Evolutionary conservation across 1,139 yeast genomes (phyloP).

Genomic region (Zygosaccharomyces sapae): DNA sequence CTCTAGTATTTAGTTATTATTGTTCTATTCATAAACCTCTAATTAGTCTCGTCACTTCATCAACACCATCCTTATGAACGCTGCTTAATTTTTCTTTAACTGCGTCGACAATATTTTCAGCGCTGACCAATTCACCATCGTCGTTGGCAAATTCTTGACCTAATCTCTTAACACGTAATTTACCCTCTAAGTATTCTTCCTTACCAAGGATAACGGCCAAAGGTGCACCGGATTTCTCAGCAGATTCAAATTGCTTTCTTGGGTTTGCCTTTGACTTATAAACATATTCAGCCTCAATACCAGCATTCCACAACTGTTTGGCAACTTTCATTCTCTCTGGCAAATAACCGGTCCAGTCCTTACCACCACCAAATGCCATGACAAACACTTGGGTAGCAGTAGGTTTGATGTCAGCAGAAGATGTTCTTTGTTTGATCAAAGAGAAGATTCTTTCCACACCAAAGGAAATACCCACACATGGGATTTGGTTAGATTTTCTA

Average conservation of each 20-base stretch:
- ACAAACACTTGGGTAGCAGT: slow-evolving; percentile 87
- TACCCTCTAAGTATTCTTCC: slow-evolving; percentile 76
- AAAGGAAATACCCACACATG: slow-evolving; percentile 95
- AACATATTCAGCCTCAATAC: slow-evolving; percentile 83
- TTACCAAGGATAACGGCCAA: slow-evolving; percentile 91
- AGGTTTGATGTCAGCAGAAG: slow-evolving; percentile 62
- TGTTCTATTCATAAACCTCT: slow-evolving; percentile 42
- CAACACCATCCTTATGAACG: slow-evolving; percentile 41
- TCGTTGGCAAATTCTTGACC: slow-evolving; percentile 88
- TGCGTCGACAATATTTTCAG: slow-evolving; percentile 53
- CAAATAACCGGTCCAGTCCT: slow-evolving; percentile 88
- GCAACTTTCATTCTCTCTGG: slow-evolving; percentile 87
- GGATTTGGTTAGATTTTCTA: slow-evolving; percentile 73
- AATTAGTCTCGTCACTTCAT: slow-evolving; percentile 57
- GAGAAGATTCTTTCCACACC: slow-evolving; percentile 96
- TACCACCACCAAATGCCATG: slow-evolving; percentile 98
- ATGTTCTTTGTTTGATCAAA: slow-evolving; percentile 68
- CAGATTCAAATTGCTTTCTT: slow-evolving; percentile 95
- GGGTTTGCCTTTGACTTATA: slow-evolving; percentile 91
- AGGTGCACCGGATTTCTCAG: slow-evolving; percentile 90
- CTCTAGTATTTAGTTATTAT: not conserved
- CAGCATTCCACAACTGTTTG: slow-evolving; percentile 78
- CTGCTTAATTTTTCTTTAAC: slow-evolving; percentile 53
- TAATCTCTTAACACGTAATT: slow-evolving; percentile 76
- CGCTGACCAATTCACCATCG: slow-evolving; percentile 72